A percentile compares a stretch with the other conserved stretches of the same genome.
Conservation (phyloP, 345 rosid genomes). For the Acer campestre region DNA sequence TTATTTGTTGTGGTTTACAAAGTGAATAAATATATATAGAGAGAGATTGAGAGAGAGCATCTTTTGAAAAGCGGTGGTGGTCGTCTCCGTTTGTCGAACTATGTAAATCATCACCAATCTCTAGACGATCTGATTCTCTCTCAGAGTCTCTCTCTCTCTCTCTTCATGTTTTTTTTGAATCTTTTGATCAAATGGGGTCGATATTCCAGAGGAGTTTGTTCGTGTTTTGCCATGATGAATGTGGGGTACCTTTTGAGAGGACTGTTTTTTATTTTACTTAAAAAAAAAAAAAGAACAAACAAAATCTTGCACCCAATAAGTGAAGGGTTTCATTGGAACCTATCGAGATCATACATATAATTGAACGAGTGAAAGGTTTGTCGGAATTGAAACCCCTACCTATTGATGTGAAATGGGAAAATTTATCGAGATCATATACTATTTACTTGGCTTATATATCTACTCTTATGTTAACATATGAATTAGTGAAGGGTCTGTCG, state of each 20-base stretch:
- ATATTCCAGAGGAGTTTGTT: constrained; percentile 38
- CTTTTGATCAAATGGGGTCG: constrained; percentile 49
- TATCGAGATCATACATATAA: too few relatives aligned
- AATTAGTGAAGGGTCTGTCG: too few relatives aligned
- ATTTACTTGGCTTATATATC: too few relatives aligned
- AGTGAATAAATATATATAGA: constrained; percentile 35
- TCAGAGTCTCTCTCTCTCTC: constrained; percentile 20
- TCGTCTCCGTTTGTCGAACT: constrained; percentile 68
- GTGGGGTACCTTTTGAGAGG: constrained; percentile 34
- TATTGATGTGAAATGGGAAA: too few relatives aligned
- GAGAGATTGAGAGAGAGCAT: constrained; percentile 49
- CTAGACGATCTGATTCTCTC: constrained; percentile 78
- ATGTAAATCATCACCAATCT: constrained; percentile 55
- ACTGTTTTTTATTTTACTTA: not conserved
- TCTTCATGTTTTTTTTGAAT: constrained; percentile 43
- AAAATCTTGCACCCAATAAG: too few relatives aligned
- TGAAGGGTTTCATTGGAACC: too few relatives aligned
- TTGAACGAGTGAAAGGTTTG: too few relatives aligned
- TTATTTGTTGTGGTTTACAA: constrained; percentile 45
- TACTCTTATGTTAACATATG: too few relatives aligned
- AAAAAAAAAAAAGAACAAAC: too few relatives aligned
- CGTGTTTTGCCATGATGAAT: constrained; percentile 28
- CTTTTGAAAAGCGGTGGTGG: constrained; percentile 93
- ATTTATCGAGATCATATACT: too few relatives aligned
- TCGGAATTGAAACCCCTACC: too few relatives aligned